Evolutionary conservation across 441 rosid genomes (phyloP).

Genomic region (Populus hybrid): DNA sequence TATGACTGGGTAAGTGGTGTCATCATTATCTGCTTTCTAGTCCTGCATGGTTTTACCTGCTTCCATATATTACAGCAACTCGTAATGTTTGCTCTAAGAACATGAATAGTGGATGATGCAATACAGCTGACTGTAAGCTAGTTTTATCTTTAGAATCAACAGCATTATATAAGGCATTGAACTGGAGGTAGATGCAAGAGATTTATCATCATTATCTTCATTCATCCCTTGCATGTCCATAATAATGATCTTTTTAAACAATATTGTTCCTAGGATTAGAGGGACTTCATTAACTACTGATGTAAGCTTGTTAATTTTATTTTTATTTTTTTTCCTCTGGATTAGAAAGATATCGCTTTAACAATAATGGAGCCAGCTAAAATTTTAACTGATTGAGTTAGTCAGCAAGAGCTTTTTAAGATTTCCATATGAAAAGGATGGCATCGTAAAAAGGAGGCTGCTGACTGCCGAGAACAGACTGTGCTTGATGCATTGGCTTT

Average conservation of each 20-base stretch:
- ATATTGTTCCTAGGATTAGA: background rate
- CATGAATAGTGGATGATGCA: background rate
- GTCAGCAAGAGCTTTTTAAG: too few relatives aligned
- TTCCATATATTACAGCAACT: background rate
- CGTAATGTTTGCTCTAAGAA: background rate
- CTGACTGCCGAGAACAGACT: too few relatives aligned
- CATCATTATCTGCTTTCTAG: background rate
- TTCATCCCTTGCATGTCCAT: background rate
- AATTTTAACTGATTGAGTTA: background rate
- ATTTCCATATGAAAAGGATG: too few relatives aligned
- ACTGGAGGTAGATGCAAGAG: background rate
- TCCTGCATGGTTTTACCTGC: background rate
- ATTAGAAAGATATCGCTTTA: too few relatives aligned
- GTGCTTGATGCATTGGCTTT: too few relatives aligned
- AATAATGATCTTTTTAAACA: background rate
- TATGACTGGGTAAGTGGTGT: slow-evolving; percentile 59
- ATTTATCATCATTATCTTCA: background rate
- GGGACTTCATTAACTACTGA: background rate
- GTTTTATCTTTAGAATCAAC: background rate
- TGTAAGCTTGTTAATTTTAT: background rate
- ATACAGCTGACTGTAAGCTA: background rate
- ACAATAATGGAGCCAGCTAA: too few relatives aligned
- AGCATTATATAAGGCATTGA: background rate
- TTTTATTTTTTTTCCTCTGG: too few relatives aligned
- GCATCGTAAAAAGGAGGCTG: too few relatives aligned